Conservation (phyloP, 352 stramenopile species). For the Phytophthora idaei region DNA sequence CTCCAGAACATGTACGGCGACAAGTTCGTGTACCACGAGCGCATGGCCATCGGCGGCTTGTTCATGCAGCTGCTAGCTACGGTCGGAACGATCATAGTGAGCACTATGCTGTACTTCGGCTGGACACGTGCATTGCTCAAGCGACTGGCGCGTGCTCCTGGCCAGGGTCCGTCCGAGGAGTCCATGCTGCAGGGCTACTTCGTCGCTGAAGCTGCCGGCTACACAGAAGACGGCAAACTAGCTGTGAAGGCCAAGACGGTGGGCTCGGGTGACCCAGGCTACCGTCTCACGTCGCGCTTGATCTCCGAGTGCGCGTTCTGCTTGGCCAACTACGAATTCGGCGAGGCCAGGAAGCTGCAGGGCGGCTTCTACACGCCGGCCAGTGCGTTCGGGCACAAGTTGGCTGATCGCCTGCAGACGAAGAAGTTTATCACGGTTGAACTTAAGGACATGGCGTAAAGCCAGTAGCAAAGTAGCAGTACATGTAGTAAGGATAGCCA, state of each 20-base stretch:
- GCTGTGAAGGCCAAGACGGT: constrained; percentile 46
- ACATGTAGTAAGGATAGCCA: background rate
- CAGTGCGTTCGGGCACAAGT: constrained; percentile 59
- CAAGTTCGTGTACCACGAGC: constrained; percentile 72
- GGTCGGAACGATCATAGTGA: constrained; percentile 42
- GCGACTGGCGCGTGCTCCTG: constrained; percentile 69
- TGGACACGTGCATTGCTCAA: constrained; percentile 73
- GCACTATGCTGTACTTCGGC: constrained; percentile 60
- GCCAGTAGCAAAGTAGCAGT: background rate
- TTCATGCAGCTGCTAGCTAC: constrained; percentile 51
- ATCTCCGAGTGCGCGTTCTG: constrained; percentile 69
- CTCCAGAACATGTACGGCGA: constrained; percentile 61
- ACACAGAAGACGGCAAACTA: constrained; percentile 49
- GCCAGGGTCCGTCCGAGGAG: constrained; percentile 81
- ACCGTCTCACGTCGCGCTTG: constrained; percentile 58
- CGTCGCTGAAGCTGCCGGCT: constrained; percentile 53
- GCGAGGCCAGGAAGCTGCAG: constrained; percentile 11
- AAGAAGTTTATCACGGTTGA: constrained; percentile 68
- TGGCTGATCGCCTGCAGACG: constrained; percentile 51
- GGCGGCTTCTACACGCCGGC: constrained; percentile 71
- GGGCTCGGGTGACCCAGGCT: constrained; percentile 58
- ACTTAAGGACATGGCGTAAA: constrained; percentile 38
- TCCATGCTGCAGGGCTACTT: constrained; percentile 84
- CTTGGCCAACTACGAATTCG: constrained; percentile 56
- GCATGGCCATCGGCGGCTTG: constrained; percentile 51